Evolutionary conservation across 148 eudicot genomes (phyloP).

Genomic region (Rhododendron simsii): DNA sequence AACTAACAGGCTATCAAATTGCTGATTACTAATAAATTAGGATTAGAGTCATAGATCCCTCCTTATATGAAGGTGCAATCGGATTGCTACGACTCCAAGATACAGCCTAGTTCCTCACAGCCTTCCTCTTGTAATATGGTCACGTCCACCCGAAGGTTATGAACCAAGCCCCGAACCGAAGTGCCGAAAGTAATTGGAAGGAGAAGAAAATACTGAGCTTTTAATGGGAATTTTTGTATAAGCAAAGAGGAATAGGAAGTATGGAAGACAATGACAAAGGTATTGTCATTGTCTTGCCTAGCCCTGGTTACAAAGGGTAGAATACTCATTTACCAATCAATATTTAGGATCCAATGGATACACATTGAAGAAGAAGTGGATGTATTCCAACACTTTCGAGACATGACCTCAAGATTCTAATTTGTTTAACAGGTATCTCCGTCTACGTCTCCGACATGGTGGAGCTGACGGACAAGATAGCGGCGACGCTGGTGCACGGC

Average conservation of each 20-base stretch:
- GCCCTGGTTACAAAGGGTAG: too few relatives aligned
- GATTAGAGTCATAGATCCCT: not conserved
- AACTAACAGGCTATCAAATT: too few relatives aligned
- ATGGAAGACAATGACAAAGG: too few relatives aligned
- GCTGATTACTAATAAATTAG: not conserved
- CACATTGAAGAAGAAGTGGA: too few relatives aligned
- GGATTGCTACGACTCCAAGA: not conserved
- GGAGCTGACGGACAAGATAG: conserved; percentile 69
- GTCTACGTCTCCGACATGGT: conserved; percentile 78
- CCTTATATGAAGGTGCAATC: not conserved
- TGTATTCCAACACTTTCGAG: not conserved
- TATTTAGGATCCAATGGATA: too few relatives aligned
- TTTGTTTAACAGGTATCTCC: conserved; percentile 33
- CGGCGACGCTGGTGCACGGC: conserved; percentile 50
- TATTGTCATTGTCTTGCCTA: too few relatives aligned
- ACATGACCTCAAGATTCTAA: not conserved
- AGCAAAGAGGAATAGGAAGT: too few relatives aligned
- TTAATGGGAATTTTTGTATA: too few relatives aligned
- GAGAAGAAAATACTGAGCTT: too few relatives aligned
- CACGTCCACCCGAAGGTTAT: not conserved
- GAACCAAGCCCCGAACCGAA: not conserved
- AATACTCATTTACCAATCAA: too few relatives aligned
- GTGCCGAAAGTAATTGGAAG: not conserved
- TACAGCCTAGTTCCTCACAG: not conserved
- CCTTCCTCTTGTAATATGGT: not conserved